Evolutionary conservation across 2,329 filamentous ascomycete species (phyloP).

Genomic region (Diaporthe caulivora): DNA sequence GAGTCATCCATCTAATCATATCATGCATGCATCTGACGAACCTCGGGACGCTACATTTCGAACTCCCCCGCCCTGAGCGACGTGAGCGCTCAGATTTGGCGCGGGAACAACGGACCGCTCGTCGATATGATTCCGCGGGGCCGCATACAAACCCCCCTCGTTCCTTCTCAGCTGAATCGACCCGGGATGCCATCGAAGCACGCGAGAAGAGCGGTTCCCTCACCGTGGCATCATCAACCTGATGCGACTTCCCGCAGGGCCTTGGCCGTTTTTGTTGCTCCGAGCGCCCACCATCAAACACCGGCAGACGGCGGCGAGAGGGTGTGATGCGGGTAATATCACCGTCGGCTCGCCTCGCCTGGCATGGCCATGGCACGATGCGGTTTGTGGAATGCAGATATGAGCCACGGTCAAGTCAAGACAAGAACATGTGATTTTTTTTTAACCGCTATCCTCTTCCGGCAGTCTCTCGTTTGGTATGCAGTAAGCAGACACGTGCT

Average conservation of each 20-base stretch:
- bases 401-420: neutral
- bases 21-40: neutral
- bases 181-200: conserved; percentile 7
- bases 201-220: too few species aligned
- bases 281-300: neutral
- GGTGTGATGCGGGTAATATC: conserved; percentile 2
- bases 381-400: neutral
- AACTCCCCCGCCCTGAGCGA: neutral
- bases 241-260: conserved; percentile 3
- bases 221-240: neutral
- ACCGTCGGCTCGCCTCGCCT: conserved; percentile 28
- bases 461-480: neutral
- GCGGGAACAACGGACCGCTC: conserved; percentile 21
- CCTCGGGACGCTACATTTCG: conserved; percentile 18
- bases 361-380: neutral
- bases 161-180: conserved; percentile 1
- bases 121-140: conserved; percentile 20
- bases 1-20: neutral
- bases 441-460: neutral
- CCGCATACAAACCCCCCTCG: neutral
- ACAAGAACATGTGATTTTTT: neutral
- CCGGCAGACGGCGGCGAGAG: neutral
- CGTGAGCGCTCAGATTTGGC: conserved; percentile 24
- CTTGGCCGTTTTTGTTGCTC: neutral
- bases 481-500: neutral